Evolutionary conservation across 75 land plant species (phyloP), one percentile per base, ranked within the genome.

Genomic region (Ceratopteris richardii): DNA sequence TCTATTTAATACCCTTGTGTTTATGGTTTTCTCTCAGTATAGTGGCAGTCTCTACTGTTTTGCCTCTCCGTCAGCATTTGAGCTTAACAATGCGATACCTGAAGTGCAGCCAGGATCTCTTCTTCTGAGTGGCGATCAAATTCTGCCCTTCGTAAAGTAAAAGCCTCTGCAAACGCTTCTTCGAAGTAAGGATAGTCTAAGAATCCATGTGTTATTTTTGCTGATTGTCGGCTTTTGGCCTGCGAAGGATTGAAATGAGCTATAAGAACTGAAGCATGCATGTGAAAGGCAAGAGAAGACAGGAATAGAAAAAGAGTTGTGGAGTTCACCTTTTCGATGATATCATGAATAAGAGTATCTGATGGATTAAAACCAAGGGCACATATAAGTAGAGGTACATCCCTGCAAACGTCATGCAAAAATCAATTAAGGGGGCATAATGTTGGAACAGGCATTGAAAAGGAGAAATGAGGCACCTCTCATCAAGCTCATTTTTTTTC

Each of bases 381-480:
- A 28, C 60, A 13, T 16, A 57, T 6, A 6, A 57, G 13, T 20
- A 57, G 2, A 31, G 60, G 60, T 40, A 57, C 60, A 33, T 57
- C 60, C 39, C 60, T 57, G 21, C 48, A 17, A 46, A 40, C 9
- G 14, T 9, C 14, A 40, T 9, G 14, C 42, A 40, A 40, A n/a
- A n/a, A n/a, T n/a, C n/a, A 33, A 33, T 33, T 33, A 33, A 33
- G 37, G 7, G 9, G 3, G 7, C 9, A 33, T 33, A 33, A 33
- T 33, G 9, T 33, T 33, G 37, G 37, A 46, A 14, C 5, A 20
- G 14, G 21, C 21, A 46, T 46, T 69, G 24, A 60, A 80, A 66
- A 27, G 80, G 73, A 40, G 75, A 79, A 0, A 69, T 58, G 17
- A 75, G 24, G 21, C 1, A 46, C 48, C 48, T 46, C 21, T 46